These are phyloP conservation scores for Elongisporangium anandrum DNA, from an alignment of 352 stramenopile genomes.

Conservation along the genomic window DNA sequence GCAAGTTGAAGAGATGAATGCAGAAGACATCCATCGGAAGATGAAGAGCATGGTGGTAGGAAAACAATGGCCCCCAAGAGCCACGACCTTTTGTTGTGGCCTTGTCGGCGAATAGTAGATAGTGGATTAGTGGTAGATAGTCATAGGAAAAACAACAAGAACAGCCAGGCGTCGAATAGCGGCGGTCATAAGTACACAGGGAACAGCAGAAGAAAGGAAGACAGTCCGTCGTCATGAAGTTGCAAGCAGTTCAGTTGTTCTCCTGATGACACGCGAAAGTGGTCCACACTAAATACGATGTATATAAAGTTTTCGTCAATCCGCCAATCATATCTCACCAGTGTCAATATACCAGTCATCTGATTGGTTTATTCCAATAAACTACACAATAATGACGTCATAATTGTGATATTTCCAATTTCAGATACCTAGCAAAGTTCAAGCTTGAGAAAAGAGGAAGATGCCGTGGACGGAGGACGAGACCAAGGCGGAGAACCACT, in stretches of 20 bases:
- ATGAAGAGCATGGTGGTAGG: neutral
- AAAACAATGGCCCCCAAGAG: neutral
- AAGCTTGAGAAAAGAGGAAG: constrained; percentile 12
- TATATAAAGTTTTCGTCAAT: neutral
- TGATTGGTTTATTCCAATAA: too few species aligned
- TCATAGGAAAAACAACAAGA: neutral
- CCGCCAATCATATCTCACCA: neutral
- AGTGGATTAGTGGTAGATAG: neutral
- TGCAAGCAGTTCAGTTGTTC: neutral
- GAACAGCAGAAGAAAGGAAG: neutral
- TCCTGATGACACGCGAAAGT: neutral
- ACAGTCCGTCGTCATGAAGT: neutral
- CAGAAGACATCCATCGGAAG: neutral
- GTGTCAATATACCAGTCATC: too few species aligned
- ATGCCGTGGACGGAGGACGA: constrained; percentile 26
- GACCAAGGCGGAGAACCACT: constrained; percentile 76
- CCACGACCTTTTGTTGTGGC: neutral
- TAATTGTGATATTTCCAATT: neutral
- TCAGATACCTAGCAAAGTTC: neutral
- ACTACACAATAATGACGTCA: neutral
- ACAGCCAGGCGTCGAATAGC: neutral
- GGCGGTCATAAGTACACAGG: neutral
- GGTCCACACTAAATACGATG: neutral
- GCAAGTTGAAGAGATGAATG: constrained; percentile 2
- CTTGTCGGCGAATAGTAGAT: neutral